Base-by-base conservation (phyloP, 176 grass and related monocot genomes). In the Zoysia pacifica region DNA sequence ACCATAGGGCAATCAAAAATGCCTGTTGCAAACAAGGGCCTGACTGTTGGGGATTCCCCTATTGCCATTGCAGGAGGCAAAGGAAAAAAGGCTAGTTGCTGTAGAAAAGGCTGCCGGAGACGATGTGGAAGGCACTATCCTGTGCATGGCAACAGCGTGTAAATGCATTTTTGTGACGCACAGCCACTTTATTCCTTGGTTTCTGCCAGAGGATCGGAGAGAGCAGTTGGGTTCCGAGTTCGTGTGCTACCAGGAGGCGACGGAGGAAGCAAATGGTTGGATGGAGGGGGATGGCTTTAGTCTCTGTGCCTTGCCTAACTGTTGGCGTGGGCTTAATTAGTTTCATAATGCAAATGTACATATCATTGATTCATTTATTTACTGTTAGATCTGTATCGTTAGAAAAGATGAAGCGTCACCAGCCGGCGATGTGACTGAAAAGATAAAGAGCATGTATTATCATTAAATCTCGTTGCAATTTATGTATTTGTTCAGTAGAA, bases 81-180 rank as follows among this genome's bases (percentile, higher is more conserved):
- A 85, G 18, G 61, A 37, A 73, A 53, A 53, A 80, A 62, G 8
- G 20, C 19, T 0, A 36, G 67, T 62, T 82, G 69, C 56, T 66
- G 48, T 79, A 79, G 75, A 49, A 91, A 91, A 89, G 88, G 16
- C 62, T 59, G 55, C 67, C 61, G 4, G 15, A 13, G 86, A 40
- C 67, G 83, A 94, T 66, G 89, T 89, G 92, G 86, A 91, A 84
- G 70, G 65, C 89, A 94, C 84, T 82, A 85, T 50, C 82, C 54
- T 61, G 66, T 72, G 86, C 70, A 58, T 48, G 77, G 72, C 56
- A 65, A 85, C 87, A 65, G 71, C 58, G 72, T 89, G 87, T 60
- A 85, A 76, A 81, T 85, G 63, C 58, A 4, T 9, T 85, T 85
- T 72, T 81, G 77, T 70, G 69, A 70, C 80, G 7, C 58, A 42